Conservation (phyloP, 2,329 filamentous ascomycete species). For the Stagonosporopsis chrysanthemi region DNA sequence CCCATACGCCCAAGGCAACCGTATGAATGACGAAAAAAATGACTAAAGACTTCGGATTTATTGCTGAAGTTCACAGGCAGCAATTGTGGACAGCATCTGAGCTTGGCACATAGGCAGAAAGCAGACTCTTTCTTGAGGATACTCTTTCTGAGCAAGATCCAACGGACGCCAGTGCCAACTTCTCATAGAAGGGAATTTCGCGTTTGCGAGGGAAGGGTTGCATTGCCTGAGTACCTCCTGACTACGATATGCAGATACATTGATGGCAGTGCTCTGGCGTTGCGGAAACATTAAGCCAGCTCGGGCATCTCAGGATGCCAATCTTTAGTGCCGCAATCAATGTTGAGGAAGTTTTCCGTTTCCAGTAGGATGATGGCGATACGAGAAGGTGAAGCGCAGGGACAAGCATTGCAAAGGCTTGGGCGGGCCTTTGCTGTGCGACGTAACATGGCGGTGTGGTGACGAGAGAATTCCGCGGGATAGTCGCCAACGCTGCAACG, state of each 20-base stretch:
- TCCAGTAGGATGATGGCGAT: slow-evolving; percentile 9
- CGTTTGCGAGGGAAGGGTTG: too few relatives aligned
- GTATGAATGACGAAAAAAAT: background rate
- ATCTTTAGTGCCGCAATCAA: slow-evolving; percentile 19
- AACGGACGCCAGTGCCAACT: background rate
- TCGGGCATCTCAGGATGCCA: slow-evolving; percentile 4
- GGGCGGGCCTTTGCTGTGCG: background rate
- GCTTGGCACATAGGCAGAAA: background rate
- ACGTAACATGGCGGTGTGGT: slow-evolving; percentile 2
- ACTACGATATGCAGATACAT: background rate
- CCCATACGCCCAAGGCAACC: background rate
- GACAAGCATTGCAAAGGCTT: slow-evolving; percentile 5
- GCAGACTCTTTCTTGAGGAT: background rate
- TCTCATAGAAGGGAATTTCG: background rate
- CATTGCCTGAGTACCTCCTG: too few relatives aligned
- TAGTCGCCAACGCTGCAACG: background rate
- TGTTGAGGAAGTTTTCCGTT: slow-evolving; percentile 5
- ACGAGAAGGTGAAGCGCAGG: slow-evolving; percentile 2
- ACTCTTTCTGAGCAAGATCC: background rate
- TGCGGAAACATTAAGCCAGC: background rate
- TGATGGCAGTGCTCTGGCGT: background rate
- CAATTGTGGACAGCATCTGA: background rate
- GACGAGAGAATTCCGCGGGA: slow-evolving; percentile 7
- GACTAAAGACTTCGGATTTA: background rate
- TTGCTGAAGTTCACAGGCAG: background rate